Base-by-base conservation (phyloP, 2,329 filamentous ascomycete genomes). In the Diaporthe amygdali region DNA sequence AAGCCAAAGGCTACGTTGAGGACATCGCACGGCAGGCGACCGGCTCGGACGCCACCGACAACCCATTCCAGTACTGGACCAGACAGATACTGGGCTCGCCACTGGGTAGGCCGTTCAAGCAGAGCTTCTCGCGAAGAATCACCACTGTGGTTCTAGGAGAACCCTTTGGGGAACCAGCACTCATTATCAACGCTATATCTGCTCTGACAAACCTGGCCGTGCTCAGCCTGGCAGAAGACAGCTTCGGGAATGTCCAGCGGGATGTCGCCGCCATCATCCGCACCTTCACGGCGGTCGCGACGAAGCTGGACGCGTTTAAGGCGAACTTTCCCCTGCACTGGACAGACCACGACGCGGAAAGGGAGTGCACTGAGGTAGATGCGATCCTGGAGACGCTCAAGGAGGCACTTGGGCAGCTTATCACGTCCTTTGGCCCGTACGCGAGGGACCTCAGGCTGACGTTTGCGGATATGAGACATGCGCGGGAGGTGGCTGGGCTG, bases 161-260 rank as follows among this genome's bases (percentile, higher is more conserved):
- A 0, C 95, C 95, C 0, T 91, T 92, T 77, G 92, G 92, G 3
- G 91, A 93, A 77, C 84, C 90, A 1, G 89, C 89, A 37, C 83
- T 92, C 20, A 92, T 94, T 75, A 82, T 93, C 64, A 91, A 96
- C 78, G 92, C 94, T 1, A 86, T 91, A n/a, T 90, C 91, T 71
- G 89, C 92, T 0, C 83, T 96, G 47, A 90, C 89, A 15, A 86
- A 88, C 63, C 86, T 98, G 34, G 89, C 93, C 0, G 88, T 94
- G 5, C 88, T 89, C 73, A 96, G 93, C 80, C 82, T 98, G 68
- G 84, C 85, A 4, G 95, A 98, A 80, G 96, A 98, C 79, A 88
- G 88, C 56, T 96, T 91, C 78, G 96, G 96, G 17, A 93, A 94
- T 75, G 96, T 97, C n/a, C 92, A 97, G 75, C 87, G 91, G 52